A percentile compares a stretch with the other conserved stretches of the same genome.
These are phyloP conservation scores for Ustilago trichophora DNA, from an alignment of 1,284 basidiomycete genomes.

Conservation along the genomic window DNA sequence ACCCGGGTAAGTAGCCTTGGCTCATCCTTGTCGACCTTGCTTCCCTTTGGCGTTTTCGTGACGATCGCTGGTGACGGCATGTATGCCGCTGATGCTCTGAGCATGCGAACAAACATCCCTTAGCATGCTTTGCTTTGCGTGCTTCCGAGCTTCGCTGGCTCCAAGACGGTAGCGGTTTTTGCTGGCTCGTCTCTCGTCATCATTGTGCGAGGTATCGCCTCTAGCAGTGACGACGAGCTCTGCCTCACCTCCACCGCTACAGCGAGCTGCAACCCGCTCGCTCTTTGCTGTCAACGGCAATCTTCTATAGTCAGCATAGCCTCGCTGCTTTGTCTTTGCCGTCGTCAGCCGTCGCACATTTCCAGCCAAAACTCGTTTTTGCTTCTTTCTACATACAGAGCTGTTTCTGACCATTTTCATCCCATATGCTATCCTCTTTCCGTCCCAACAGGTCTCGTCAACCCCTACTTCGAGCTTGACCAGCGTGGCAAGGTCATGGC, in stretches of 20 bases:
- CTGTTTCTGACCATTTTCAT: not conserved
- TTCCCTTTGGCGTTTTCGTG: not conserved
- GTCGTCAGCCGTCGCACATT: too few relatives aligned
- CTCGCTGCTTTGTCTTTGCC: too few relatives aligned
- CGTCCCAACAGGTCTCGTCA: constrained; percentile 45
- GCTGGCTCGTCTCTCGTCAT: not conserved
- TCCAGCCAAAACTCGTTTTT: too few relatives aligned
- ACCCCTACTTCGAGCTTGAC: constrained; percentile 59
- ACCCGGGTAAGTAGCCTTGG: constrained; percentile 44
- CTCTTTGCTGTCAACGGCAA: too few relatives aligned
- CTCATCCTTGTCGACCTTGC: constrained; percentile 4
- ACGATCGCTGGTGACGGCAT: not conserved
- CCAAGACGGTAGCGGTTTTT: not conserved
- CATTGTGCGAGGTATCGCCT: not conserved
- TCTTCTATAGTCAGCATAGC: too few relatives aligned
- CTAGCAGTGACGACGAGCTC: not conserved
- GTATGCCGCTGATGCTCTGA: not conserved
- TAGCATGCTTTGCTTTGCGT: not conserved
- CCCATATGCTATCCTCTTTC: not conserved
- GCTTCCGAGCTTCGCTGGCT: not conserved
- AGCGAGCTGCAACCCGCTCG: not conserved
- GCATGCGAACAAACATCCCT: too few relatives aligned
- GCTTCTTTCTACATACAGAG: not conserved
- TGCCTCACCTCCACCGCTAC: not conserved
- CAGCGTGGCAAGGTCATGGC: constrained; percentile 63